Percentiles rank a stretch among this genome's conserved stretches.
Conservation (phyloP, 1,139 yeast species). For the Yamadazyma pseudoaaseri region DNA sequence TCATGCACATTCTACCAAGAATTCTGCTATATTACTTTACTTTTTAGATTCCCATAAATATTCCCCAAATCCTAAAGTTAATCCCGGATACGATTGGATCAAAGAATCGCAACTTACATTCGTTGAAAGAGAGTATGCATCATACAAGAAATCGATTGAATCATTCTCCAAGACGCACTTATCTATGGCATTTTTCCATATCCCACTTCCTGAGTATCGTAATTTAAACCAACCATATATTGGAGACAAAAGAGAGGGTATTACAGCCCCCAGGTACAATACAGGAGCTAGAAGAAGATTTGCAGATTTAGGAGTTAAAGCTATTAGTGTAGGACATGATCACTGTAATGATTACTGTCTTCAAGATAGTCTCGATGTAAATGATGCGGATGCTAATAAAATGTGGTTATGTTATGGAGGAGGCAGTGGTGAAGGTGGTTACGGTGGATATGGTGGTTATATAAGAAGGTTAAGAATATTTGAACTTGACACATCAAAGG, state of each 20-base stretch:
- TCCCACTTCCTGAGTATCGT: conserved; percentile 83
- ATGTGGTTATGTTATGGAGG: conserved; percentile 95
- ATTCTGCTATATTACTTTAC: conserved; percentile 60
- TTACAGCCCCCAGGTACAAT: conserved; percentile 75
- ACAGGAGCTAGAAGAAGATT: conserved; percentile 62
- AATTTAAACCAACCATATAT: conserved; percentile 45
- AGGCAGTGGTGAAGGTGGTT: conserved; percentile 91
- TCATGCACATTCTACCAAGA: conserved; percentile 33
- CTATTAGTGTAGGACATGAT: conserved; percentile 86
- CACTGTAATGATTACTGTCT: conserved; percentile 91
- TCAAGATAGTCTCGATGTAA: conserved; percentile 34
- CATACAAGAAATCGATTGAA: conserved; percentile 26
- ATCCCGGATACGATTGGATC: conserved; percentile 85
- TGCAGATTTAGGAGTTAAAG: conserved; percentile 63
- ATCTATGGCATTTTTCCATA: conserved; percentile 90
- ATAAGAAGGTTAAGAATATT: conserved; percentile 71
- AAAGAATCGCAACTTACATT: conserved; percentile 69
- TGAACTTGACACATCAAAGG: conserved; percentile 57
- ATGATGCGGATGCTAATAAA: conserved; percentile 30
- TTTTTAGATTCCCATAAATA: conserved; percentile 82
- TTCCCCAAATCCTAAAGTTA: conserved; percentile 59
- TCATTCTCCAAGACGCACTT: conserved; percentile 41
- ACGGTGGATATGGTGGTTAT: conserved; percentile 87
- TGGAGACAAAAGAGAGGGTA: conserved; percentile 68
- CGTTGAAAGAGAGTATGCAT: conserved; percentile 43